phyloP scores from a whole-genome alignment of 441 rosid species.

The Hypseocharis bilobata region DNA sequence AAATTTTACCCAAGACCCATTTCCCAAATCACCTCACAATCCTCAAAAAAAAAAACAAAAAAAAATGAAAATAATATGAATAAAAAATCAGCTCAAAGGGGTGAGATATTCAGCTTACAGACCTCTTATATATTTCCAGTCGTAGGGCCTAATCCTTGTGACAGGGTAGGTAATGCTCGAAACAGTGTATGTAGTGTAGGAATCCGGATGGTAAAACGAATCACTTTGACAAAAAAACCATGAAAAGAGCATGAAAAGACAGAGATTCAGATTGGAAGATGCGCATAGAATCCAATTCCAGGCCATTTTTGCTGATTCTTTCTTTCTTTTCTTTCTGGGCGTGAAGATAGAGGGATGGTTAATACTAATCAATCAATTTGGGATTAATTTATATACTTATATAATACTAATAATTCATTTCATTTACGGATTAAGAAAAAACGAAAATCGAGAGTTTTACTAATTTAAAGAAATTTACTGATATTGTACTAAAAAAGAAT shows the following conservation, averaged over 20 bases:
- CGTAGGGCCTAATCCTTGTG: conserved; percentile 1
- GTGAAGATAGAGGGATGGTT: background rate
- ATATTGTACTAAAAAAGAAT: background rate
- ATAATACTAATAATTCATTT: background rate
- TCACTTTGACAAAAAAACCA: background rate
- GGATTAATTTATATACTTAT: background rate
- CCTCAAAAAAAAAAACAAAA: background rate
- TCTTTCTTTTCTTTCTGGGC: background rate
- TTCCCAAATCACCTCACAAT: background rate
- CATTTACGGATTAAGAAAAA: background rate
- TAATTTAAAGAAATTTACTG: no score
- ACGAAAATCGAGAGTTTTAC: background rate
- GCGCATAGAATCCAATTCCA: conserved; percentile 4
- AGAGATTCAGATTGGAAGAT: background rate
- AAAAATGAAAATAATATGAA: no score
- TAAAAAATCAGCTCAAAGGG: background rate
- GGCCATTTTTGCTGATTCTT: conserved; percentile 1
- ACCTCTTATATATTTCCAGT: conserved; percentile 1
- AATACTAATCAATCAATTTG: background rate
- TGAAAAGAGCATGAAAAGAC: background rate
- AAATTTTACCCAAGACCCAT: background rate
- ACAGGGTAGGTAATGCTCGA: background rate
- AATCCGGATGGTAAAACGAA: background rate
- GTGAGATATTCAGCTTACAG: background rate
- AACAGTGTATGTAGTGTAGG: background rate